Conservation (phyloP, 805 yeast genomes). For the Metschnikowia reukaufii region DNA sequence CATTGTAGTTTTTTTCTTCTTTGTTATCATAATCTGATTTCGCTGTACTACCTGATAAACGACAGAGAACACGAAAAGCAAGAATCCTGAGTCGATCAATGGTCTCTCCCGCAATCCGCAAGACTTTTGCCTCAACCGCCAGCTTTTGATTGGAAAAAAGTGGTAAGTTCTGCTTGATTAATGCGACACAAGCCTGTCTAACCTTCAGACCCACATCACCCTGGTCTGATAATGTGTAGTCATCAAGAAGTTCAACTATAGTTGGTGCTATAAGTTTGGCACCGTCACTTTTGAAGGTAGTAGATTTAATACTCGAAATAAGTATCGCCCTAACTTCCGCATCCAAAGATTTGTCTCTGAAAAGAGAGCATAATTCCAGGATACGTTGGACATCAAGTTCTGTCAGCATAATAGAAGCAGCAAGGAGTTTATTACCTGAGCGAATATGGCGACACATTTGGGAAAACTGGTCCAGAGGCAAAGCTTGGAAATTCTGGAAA, state of each 20-base stretch:
- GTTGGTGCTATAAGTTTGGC: neutral
- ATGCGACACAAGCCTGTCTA: conserved; percentile 49
- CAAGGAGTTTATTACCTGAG: conserved; percentile 38
- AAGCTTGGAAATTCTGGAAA: conserved; percentile 10
- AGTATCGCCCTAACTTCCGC: conserved; percentile 30
- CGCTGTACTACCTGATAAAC: conserved; percentile 21
- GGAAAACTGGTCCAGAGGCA: conserved; percentile 16
- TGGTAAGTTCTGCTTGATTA: conserved; percentile 33
- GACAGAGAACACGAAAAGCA: conserved; percentile 41
- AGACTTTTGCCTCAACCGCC: conserved; percentile 31
- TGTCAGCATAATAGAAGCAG: conserved; percentile 36
- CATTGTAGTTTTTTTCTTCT: neutral
- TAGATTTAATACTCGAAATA: conserved; percentile 23
- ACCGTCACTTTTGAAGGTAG: conserved; percentile 15
- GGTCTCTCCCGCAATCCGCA: conserved; percentile 64
- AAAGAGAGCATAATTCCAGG: conserved; percentile 24
- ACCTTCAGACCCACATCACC: conserved; percentile 92
- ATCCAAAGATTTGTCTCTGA: conserved; percentile 28
- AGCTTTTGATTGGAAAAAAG: neutral
- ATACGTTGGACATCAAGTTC: conserved; percentile 17
- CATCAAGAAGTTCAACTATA: conserved; percentile 52
- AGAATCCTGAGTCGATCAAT: conserved; percentile 52
- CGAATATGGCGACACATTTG: conserved; percentile 40
- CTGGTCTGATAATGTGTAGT: conserved; percentile 73
- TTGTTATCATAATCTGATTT: neutral